Percentiles rank a stretch among this genome's conserved stretches.
Evolutionary conservation across 192 early-diverging fungal genomes (phyloP).

Genomic region (Coemansia furcata): DNA sequence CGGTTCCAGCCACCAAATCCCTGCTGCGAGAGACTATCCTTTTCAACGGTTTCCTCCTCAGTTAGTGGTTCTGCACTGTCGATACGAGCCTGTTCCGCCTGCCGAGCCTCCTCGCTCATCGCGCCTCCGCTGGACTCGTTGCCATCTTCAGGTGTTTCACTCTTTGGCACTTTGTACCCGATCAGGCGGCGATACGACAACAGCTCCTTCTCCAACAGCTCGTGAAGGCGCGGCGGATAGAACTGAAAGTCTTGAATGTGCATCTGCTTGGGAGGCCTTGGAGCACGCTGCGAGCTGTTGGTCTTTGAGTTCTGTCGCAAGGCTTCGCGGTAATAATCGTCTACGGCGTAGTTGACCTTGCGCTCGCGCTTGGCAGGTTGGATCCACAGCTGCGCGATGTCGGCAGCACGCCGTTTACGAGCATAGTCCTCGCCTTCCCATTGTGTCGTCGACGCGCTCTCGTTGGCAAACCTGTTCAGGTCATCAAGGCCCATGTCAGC

Average conservation of each 20-base stretch:
- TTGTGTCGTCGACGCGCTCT: conserved; percentile 73
- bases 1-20: conserved; percentile 91
- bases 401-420: conserved; percentile 56
- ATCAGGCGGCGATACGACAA: conserved; percentile 68
- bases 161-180: conserved; percentile 67
- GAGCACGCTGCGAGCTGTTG: conserved; percentile 59
- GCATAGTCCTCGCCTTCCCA: conserved; percentile 98
- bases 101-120: conserved; percentile 58
- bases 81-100: conserved; percentile 79
- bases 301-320: conserved; percentile 66
- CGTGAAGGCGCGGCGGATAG: conserved; percentile 72
- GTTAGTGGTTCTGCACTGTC: conserved; percentile 87
- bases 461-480: conserved; percentile 81
- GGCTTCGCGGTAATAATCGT: conserved; percentile 91
- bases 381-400: conserved; percentile 69
- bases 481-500: conserved; percentile 89
- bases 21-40: conserved; percentile 61
- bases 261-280: conserved; percentile 66
- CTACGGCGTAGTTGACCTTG: conserved; percentile 86
- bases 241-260: conserved; percentile 91
- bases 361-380: conserved; percentile 93
- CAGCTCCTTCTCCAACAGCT: conserved; percentile 81
- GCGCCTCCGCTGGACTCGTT: conserved; percentile 30
- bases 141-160: conserved; percentile 44
- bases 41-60: conserved; percentile 82